Evolutionary conservation across 768 basidiomycete species (phyloP), one percentile per base, ranked within the genome.

Genomic region (Suillus variegatus): DNA sequence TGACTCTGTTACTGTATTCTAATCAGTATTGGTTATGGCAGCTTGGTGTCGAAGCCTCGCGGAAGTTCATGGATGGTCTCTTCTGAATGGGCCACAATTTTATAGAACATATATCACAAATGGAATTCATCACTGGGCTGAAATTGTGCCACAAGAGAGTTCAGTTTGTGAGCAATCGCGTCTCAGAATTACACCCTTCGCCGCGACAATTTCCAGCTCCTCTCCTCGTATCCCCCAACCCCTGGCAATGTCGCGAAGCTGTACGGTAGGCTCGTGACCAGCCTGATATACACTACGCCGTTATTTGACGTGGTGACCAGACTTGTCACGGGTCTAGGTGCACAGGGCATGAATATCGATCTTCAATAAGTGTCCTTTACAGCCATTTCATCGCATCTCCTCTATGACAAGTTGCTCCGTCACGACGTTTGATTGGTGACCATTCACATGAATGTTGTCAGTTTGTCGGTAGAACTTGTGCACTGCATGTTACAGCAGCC

Each of bases 31-130:
- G 62, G 22, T 25, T 36, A 46, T 61, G 68, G 28, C 71, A 95
- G 93, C 86, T 97, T 62, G 96, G 96, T 43, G 96, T 99, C 8
- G 96, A 99, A 75, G 86, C 90, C 35, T 93, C 94, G 65, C 85
- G 94, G 79, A 93, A 93, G 75, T 52, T 89, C 9, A 85, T 97
- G 83, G 91, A 98, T 75, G 78, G 78, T 66, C 67, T 93, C 7
- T 90, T 87, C 67, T 87, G 70, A 76, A 43, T 6, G 40, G 35
- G 63, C 12, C 41, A 28, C 8, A 12, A 28, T n/a, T 38, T 57
- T 57, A 55, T 25, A 22, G 56, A 38, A 57, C 14, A 43, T 43
- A 41, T 41, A 43, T 60, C 40, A 58, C 28, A 14, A n/a, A 62
- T 36, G 6, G 25, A 2, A 65, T 79, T 7, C 56, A 55, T 55